Conservation (phyloP, 1,284 basidiomycete species). For the Pseudozyma pruni region DNA sequence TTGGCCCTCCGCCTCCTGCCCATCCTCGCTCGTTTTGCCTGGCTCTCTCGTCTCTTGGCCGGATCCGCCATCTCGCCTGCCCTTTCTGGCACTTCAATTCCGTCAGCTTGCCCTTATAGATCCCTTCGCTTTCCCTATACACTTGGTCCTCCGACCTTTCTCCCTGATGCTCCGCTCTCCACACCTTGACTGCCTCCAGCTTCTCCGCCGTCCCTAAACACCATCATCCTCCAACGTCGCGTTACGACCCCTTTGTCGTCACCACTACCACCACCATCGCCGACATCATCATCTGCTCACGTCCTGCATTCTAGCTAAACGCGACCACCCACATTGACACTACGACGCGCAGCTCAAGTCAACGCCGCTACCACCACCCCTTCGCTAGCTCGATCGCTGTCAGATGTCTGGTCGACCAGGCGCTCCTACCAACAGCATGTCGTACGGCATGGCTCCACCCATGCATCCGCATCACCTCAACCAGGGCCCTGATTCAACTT, state of each 20-base stretch:
- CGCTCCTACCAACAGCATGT: constrained; percentile 25
- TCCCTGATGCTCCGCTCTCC: constrained; percentile 34
- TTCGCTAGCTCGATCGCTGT: neutral
- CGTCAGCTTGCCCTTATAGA: constrained; percentile 34
- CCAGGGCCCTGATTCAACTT: constrained; percentile 28
- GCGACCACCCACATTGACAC: no score
- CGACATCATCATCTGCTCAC: no score
- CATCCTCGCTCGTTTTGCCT: constrained; percentile 10
- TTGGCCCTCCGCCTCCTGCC: constrained; percentile 3
- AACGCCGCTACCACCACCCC: neutral
- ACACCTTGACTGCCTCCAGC: constrained; percentile 10
- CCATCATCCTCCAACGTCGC: constrained; percentile 1
- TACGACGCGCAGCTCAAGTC: no score
- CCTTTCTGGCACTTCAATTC: constrained; percentile 16
- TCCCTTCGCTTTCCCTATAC: constrained; percentile 5
- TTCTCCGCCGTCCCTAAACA: constrained; percentile 7
- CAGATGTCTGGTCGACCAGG: constrained; percentile 28
- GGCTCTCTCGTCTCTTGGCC: neutral
- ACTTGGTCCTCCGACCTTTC: constrained; percentile 13
- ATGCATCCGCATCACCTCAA: constrained; percentile 45
- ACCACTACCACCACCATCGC: neutral
- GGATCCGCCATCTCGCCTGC: neutral
- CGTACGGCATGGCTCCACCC: constrained; percentile 48
- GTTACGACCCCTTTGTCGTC: neutral
- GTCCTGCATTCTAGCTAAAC: neutral